These are phyloP conservation scores for Carex arenaria DNA, from an alignment of 202 grass and related monocot genomes.

Conservation along the genomic window DNA sequence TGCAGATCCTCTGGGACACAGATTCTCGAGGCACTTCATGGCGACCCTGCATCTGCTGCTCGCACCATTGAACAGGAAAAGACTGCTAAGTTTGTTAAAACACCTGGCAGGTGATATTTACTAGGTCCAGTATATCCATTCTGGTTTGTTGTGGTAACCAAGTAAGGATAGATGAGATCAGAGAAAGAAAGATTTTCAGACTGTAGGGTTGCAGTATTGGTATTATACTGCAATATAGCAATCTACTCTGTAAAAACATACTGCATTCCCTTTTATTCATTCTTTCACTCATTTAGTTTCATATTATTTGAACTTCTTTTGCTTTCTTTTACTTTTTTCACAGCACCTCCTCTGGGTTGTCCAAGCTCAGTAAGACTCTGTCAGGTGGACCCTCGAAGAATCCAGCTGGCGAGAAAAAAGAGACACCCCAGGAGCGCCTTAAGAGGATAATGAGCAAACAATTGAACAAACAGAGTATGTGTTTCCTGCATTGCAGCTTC, in stretches of 20 bases:
- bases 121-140: slow-evolving; percentile 17
- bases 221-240: not conserved
- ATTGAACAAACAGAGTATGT: slow-evolving; percentile 98
- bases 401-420: slow-evolving; percentile 69
- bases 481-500: slow-evolving; percentile 19
- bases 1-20: slow-evolving; percentile 71
- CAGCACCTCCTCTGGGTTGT: slow-evolving; percentile 65
- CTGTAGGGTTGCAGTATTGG: not conserved
- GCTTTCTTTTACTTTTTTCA: slow-evolving; percentile 16
- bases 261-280: not conserved
- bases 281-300: not conserved
- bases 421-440: slow-evolving; percentile 97
- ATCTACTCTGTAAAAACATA: not conserved
- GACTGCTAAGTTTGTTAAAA: slow-evolving; percentile 73
- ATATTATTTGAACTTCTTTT: slow-evolving; percentile 8
- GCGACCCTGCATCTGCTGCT: slow-evolving; percentile 82
- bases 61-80: slow-evolving; percentile 87
- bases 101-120: slow-evolving; percentile 50
- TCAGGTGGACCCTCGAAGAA: slow-evolving; percentile 57
- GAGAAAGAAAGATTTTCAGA: not conserved
- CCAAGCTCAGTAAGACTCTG: slow-evolving; percentile 72
- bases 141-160: slow-evolving; percentile 1
- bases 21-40: slow-evolving; percentile 99
- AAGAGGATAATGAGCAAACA: slow-evolving; percentile 99
- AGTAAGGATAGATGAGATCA: not conserved